These are phyloP conservation scores for Pyrenochaeta sp. DNA, from an alignment of 2,329 filamentous ascomycete genomes.

Conservation along the genomic window DNA sequence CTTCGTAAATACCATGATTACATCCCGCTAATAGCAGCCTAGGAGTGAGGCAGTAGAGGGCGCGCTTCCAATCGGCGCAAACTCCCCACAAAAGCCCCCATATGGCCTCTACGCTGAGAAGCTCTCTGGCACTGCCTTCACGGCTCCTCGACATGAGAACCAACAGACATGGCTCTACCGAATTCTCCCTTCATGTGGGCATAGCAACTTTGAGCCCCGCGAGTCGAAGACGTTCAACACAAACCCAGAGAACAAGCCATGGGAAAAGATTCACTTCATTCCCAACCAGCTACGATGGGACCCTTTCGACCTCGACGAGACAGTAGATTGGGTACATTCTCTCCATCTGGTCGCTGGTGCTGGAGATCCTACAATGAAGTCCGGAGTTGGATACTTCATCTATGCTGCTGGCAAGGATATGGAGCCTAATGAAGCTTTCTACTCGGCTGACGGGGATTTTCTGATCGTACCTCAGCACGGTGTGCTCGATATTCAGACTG, in stretches of 20 bases:
- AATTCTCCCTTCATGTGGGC: conserved; percentile 65
- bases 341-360: conserved; percentile 79
- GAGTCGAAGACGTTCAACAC: conserved; percentile 60
- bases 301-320: conserved; percentile 75
- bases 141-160: conserved; percentile 64
- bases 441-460: conserved; percentile 78
- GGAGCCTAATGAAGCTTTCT: conserved; percentile 77
- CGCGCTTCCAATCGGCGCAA: conserved; percentile 76
- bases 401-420: conserved; percentile 83
- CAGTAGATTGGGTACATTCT: conserved; percentile 72
- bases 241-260: conserved; percentile 58
- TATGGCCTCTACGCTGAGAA: conserved; percentile 83
- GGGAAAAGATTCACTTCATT: conserved; percentile 73
- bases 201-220: conserved; percentile 62
- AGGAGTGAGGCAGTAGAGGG: conserved; percentile 80
- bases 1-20: background rate
- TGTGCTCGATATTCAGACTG: conserved; percentile 72
- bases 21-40: conserved; percentile 18
- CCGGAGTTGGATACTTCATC: conserved; percentile 80
- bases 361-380: conserved; percentile 80
- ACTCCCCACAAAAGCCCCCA: conserved; percentile 82
- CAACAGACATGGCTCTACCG: conserved; percentile 68
- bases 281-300: conserved; percentile 86
- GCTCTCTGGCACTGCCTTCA: conserved; percentile 68
- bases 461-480: conserved; percentile 73